A percentile compares a stretch with the other conserved stretches of the same genome.
Conservation (phyloP, 805 yeast genomes). For the Metschnikowia bowlesiae region DNA sequence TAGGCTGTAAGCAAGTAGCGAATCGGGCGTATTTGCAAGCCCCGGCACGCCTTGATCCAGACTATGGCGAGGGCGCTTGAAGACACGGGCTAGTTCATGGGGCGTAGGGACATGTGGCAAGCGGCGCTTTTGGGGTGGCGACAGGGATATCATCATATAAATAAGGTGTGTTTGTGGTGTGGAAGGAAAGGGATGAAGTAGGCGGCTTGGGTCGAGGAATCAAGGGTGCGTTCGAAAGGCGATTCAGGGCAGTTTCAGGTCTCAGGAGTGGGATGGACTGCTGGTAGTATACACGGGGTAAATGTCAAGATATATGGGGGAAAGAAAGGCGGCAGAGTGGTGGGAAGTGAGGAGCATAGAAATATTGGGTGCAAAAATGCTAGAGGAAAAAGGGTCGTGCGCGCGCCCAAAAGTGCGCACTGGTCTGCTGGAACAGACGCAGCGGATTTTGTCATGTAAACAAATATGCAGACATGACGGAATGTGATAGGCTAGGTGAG, state of each 20-base stretch:
- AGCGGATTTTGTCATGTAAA: background rate
- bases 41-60: background rate
- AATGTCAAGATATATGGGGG: background rate
- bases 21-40: background rate
- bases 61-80: constrained; percentile 11
- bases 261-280: background rate
- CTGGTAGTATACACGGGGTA: background rate
- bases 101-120: constrained; percentile 13
- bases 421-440: background rate
- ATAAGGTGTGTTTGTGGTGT: constrained; percentile 7
- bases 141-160: constrained; percentile 2
- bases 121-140: constrained; percentile 10
- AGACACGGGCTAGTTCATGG: constrained; percentile 11
- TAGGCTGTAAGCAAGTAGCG: background rate
- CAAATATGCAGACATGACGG: too few relatives aligned
- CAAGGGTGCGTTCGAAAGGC: background rate
- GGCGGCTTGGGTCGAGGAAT: background rate
- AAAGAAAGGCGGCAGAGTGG: background rate
- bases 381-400: constrained; percentile 10
- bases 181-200: constrained; percentile 8
- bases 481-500: too few relatives aligned
- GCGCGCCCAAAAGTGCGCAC: background rate
- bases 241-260: background rate
- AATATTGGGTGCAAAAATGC: constrained; percentile 18
- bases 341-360: background rate